Base-by-base conservation (phyloP, 352 stramenopile species). In the Phytopythium mirpurense region DNA sequence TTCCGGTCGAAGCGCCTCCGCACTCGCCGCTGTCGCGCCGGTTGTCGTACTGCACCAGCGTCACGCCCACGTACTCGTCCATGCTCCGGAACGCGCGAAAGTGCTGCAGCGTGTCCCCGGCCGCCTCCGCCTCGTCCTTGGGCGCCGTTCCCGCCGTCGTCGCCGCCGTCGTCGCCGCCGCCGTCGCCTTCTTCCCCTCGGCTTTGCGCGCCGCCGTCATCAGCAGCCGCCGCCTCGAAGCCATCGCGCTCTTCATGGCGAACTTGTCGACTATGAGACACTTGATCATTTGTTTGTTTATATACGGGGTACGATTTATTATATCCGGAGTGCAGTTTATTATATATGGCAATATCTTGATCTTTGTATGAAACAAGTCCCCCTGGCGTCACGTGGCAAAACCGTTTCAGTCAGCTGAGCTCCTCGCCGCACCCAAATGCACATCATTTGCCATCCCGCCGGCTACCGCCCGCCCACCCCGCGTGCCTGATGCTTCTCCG, bases 11-110 rank as follows among this genome's bases (percentile, higher is more conserved):
- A 12, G 32, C 35, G 41, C 38, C 41, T 14, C 0, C 19, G 36
- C 10, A 41, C 29, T 27, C 18, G 42, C 47, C 4, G 8, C 45
- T 5, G 41, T 38, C 31, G 12, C 54, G 24, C 0, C 35, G 15
- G 41, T 84, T 83, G 55, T 70, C 63, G 68, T 89, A 91, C 37
- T 81, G 65, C 41, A 88, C 74, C 18, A 86, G 67, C 19, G 81
- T 91, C 26, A 65, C 65, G 50, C 85, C 65, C 45, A 91, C 63
- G 59, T 89, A 91, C 47, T 83, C 65, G 47, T 88, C 72, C 78
- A 91, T 89, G 49, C 65, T 68, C 19, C 9, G 32, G 55, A 89
- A 91, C n/a, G 61, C 68, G 16, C 70, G 62, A 42, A 91, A 91
- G 51, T 91, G 81, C 37, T 67, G 59, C 56, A 68, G 72, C 0